Evolutionary conservation across 1,284 basidiomycete genomes (phyloP), one percentile per base, ranked within the genome.

Genomic region (Ustanciosporium gigantosporum): DNA sequence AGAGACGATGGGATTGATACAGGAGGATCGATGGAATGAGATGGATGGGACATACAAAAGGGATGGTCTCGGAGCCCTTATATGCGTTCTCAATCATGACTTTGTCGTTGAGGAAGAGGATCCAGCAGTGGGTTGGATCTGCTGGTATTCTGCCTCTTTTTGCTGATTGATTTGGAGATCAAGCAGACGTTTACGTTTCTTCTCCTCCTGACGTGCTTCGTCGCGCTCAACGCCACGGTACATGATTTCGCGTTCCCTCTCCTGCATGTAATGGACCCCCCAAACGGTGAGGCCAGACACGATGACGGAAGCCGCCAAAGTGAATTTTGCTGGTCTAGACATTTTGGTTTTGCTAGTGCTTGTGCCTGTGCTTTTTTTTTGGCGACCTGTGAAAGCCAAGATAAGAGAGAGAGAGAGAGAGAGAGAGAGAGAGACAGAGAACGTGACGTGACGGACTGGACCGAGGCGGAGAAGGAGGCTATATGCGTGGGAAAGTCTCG

Each of bases 261-360:
- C 81, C 79, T 98, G 94, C 58, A 94, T 84, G 70, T 84, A 88
- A 77, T 97, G 94, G 5, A 98, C 94, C 17, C 86, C 90, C 85
- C 87, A 93, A 71, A 98, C 86, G 5, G 88, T 90, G 24, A 85
- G 79, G 2, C 82, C 83, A 13, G 88, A 86, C 42, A 88, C 78
- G 7, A 84, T 67, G 41, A 90, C 79, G 3, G 91, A 86, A n/a
- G 81, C 83, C 24, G 81, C 80, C 23, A 97, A 83, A 4, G 91
- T 90, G 32, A 83, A 79, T 78, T 90, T 91, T 19, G 93, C 88
- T 41, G 83, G 82, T 47, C 85, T 82, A 48, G 89, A 88, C 85
- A 90, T 89, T n/a, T n/a, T n/a, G n/a, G n/a, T n/a, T n/a, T n/a
- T n/a, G n/a, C n/a, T n/a, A 45, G n/a, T n/a, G 92, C 29, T n/a